These are phyloP conservation scores for Delphinella strobiligena DNA, from an alignment of 2,329 filamentous ascomycete species.

Conservation along the genomic window DNA sequence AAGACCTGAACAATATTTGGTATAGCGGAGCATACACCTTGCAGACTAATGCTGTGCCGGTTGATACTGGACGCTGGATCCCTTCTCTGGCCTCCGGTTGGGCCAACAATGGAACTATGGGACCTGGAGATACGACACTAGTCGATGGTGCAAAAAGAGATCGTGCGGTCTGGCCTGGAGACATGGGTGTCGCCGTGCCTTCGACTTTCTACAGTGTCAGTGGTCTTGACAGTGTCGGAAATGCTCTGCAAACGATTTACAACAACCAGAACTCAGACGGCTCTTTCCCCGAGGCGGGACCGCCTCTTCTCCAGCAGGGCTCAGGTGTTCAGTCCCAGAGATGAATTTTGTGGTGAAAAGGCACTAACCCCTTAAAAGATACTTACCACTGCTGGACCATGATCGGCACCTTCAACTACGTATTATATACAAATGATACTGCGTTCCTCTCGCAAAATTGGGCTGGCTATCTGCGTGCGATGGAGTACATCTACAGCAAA, in stretches of 20 bases:
- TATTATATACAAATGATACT: conserved; percentile 42
- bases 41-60: conserved; percentile 25
- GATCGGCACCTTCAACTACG: conserved; percentile 47
- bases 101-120: conserved; percentile 24
- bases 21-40: conserved; percentile 37
- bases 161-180: conserved; percentile 32
- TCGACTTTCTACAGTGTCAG: conserved; percentile 31
- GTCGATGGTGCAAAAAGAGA: conserved; percentile 29
- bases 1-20: conserved; percentile 45
- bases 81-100: conserved; percentile 15
- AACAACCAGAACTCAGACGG: conserved; percentile 28
- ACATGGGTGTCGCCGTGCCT: conserved; percentile 39
- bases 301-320: conserved; percentile 24
- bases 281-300: conserved; percentile 27
- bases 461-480: conserved; percentile 36
- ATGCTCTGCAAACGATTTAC: conserved; percentile 36
- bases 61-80: conserved; percentile 21
- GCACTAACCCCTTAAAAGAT: too few species aligned
- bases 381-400: conserved; percentile 39
- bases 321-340: too few species aligned
- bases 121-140: conserved; percentile 21
- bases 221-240: conserved; percentile 34
- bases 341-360: too few species aligned
- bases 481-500: conserved; percentile 34
- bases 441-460: conserved; percentile 36